A percentile compares a stretch with the other conserved stretches of the same genome.
Conservation (phyloP, 192 early-diverging fungal genomes). For the Coemansia sp. region DNA sequence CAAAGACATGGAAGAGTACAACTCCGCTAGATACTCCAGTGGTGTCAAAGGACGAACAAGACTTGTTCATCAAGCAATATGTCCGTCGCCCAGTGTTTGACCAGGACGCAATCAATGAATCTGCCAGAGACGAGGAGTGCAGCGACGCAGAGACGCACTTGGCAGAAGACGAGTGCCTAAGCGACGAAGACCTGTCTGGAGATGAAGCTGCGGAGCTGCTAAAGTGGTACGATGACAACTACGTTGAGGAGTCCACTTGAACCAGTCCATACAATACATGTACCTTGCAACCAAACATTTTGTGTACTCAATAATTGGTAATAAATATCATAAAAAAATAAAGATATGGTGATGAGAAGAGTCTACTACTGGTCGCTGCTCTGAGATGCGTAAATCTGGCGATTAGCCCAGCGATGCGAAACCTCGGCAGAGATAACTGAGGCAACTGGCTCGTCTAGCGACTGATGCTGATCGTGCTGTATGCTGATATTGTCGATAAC, state of each 20-base stretch:
- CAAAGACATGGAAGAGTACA: neutral
- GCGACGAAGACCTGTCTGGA: constrained; percentile 28
- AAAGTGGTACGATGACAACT: constrained; percentile 56
- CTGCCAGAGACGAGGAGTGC: neutral
- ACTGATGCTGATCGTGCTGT: constrained; percentile 22
- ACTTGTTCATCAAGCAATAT: constrained; percentile 20
- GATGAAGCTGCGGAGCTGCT: constrained; percentile 53
- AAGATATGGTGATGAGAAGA: neutral
- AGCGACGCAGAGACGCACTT: neutral
- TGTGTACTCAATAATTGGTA: neutral
- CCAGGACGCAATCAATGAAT: neutral
- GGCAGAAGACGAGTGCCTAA: constrained; percentile 17
- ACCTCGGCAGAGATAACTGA: constrained; percentile 37
- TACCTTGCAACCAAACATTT: neutral
- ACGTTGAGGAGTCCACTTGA: neutral
- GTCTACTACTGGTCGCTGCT: constrained; percentile 42
- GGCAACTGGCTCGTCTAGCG: constrained; percentile 23
- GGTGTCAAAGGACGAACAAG: constrained; percentile 26
- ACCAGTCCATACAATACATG: neutral
- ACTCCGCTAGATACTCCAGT: neutral
- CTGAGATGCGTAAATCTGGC: constrained; percentile 43
- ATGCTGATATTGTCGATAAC: constrained; percentile 37
- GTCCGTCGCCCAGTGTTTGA: constrained; percentile 42
- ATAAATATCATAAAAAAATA: neutral
- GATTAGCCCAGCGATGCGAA: constrained; percentile 45